These are phyloP conservation scores for Staphylotrichum tortipilum DNA, from an alignment of 495 filamentous ascomycete genomes.

Conservation along the genomic window DNA sequence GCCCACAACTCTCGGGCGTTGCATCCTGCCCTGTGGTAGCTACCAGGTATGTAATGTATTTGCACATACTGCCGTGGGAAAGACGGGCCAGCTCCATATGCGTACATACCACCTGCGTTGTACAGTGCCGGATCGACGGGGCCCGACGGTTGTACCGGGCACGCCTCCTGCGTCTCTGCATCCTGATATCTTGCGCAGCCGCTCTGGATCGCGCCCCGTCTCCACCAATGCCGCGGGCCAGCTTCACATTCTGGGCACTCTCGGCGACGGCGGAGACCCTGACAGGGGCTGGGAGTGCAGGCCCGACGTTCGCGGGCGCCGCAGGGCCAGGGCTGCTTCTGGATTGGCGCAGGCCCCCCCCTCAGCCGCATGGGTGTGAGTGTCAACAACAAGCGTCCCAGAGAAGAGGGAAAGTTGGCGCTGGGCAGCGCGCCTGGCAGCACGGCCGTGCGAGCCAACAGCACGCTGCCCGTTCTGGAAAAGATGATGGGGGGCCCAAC, in stretches of 20 bases:
- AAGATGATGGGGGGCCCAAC: neutral
- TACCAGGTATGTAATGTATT: no score
- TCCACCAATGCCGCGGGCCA: constrained; percentile 7
- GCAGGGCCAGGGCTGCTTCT: neutral
- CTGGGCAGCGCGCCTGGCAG: neutral
- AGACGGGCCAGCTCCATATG: no score
- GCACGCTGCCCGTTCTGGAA: neutral
- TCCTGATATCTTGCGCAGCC: constrained; percentile 6
- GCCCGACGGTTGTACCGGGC: constrained; percentile 4
- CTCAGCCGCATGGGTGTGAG: neutral
- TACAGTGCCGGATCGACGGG: constrained; percentile 12
- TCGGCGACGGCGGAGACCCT: constrained; percentile 8
- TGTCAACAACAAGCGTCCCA: neutral
- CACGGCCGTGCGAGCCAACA: constrained; percentile 2
- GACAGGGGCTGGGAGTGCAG: constrained; percentile 6
- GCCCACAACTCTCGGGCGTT: no score
- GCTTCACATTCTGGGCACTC: constrained; percentile 8
- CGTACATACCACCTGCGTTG: neutral
- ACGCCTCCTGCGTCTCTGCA: neutral
- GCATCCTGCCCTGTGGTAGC: no score
- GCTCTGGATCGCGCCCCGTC: constrained; percentile 5
- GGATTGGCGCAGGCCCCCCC: neutral
- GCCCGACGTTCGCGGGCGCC: constrained; percentile 12
- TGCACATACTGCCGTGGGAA: no score
- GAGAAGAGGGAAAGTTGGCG: neutral